These are phyloP conservation scores for Verbascum thapsus DNA, from an alignment of 257 asterid genomes.

Conservation along the genomic window DNA sequence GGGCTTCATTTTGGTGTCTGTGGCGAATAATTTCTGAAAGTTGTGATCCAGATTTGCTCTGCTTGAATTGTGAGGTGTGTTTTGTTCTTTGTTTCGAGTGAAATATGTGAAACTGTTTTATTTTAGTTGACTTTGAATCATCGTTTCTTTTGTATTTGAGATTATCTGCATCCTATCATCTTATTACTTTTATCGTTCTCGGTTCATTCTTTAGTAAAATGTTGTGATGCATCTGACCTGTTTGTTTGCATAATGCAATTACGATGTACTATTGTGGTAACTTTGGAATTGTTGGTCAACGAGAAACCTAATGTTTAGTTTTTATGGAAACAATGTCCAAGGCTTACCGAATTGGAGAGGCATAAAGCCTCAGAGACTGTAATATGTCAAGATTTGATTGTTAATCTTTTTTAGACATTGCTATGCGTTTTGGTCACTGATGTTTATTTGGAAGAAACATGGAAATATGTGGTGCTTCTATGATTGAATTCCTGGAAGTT, in stretches of 20 bases:
- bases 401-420: not conserved
- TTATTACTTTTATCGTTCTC: not conserved
- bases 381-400: not conserved
- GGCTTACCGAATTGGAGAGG: too few species aligned
- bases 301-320: not conserved
- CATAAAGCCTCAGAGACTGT: too few species aligned
- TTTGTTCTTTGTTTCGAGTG: conserved; percentile 13
- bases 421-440: not conserved
- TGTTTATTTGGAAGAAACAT: not conserved
- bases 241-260: not conserved
- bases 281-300: not conserved
- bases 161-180: too few species aligned
- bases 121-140: not conserved
- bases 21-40: not conserved
- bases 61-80: conserved; percentile 20
- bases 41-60: conserved; percentile 20
- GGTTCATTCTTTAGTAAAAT: too few species aligned
- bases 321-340: not conserved
- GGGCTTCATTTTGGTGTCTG: conserved; percentile 20
- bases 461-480: not conserved
- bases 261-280: not conserved
- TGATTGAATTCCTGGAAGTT: conserved; percentile 3
- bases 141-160: not conserved
- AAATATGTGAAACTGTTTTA: not conserved
- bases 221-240: not conserved